These are phyloP conservation scores for Candida anglica DNA, from an alignment of 805 yeast species.

Conservation along the genomic window DNA sequence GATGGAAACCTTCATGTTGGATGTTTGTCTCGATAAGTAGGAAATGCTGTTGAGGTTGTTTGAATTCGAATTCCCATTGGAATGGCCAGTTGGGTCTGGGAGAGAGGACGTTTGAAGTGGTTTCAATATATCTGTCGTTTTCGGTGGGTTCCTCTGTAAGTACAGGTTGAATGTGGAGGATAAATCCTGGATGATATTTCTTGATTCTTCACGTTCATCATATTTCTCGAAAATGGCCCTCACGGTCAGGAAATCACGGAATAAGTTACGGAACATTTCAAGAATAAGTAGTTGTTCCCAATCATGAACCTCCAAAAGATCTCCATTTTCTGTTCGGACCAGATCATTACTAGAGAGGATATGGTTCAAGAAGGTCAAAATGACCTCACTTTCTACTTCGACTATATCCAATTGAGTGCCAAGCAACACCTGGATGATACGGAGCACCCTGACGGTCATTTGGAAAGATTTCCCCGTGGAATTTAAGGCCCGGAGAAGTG, in stretches of 20 bases:
- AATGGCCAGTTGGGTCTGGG: too few relatives aligned
- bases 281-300: slow-evolving; percentile 78
- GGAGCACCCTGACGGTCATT: slow-evolving; percentile 66
- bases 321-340: slow-evolving; percentile 4
- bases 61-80: background rate
- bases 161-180: slow-evolving; percentile 31
- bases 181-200: slow-evolving; percentile 57
- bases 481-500: slow-evolving; percentile 60
- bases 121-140: slow-evolving; percentile 1
- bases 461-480: slow-evolving; percentile 60
- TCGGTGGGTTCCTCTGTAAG: slow-evolving; percentile 14
- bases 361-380: slow-evolving; percentile 71
- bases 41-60: too few relatives aligned
- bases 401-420: slow-evolving; percentile 54
- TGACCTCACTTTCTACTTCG: slow-evolving; percentile 76
- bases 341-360: slow-evolving; percentile 15
- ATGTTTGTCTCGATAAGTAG: slow-evolving; percentile 40
- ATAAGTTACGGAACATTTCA: slow-evolving; percentile 64
- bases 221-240: slow-evolving; percentile 54
- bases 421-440: slow-evolving; percentile 63
- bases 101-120: slow-evolving; percentile 1
- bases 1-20: slow-evolving; percentile 50
- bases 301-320: background rate
- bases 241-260: slow-evolving; percentile 52
- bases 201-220: slow-evolving; percentile 53